A percentile compares a stretch with the other conserved stretches of the same genome.
Conservation (phyloP, 768 basidiomycete genomes). For the Clitopilus passeckerianus region DNA sequence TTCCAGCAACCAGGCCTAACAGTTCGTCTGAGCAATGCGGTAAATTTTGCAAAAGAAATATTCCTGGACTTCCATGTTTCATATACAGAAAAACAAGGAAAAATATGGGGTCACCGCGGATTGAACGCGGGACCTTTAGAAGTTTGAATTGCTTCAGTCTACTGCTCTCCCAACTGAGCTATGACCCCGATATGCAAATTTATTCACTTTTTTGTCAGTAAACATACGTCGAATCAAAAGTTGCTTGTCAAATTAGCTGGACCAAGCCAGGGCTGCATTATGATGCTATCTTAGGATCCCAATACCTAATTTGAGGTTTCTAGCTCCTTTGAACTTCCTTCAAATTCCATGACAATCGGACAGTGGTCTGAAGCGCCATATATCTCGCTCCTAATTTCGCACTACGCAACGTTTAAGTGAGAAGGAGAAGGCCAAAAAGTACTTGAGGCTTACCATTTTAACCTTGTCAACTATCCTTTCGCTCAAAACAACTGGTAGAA, state of each 20-base stretch:
- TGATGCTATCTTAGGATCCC: not conserved
- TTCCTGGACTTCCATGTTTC: no score
- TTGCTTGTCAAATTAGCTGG: not conserved
- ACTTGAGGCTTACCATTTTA: slow-evolving; percentile 40
- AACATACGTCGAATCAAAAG: no score
- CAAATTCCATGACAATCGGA: slow-evolving; percentile 75
- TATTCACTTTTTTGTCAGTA: not conserved
- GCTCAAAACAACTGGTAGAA: slow-evolving; percentile 62
- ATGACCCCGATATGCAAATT: slow-evolving; percentile 31
- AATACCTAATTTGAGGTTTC: not conserved
- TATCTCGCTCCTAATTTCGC: slow-evolving; percentile 81
- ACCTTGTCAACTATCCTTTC: slow-evolving; percentile 60
- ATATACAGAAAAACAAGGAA: slow-evolving; percentile 1
- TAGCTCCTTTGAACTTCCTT: slow-evolving; percentile 23
- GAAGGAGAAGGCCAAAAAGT: slow-evolving; percentile 3
- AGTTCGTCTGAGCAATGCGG: no score
- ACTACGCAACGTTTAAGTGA: slow-evolving; percentile 28
- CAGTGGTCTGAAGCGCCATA: slow-evolving; percentile 88
- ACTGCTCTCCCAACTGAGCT: slow-evolving; percentile 68
- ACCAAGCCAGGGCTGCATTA: no score
- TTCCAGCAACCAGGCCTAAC: no score
- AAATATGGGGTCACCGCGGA: slow-evolving; percentile 63
- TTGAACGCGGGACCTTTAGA: slow-evolving; percentile 74
- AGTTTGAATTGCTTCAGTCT: slow-evolving; percentile 44
- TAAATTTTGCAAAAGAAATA: no score